Evolutionary conservation across 441 rosid genomes (phyloP).

Genomic region (Corymbia citriodora): DNA sequence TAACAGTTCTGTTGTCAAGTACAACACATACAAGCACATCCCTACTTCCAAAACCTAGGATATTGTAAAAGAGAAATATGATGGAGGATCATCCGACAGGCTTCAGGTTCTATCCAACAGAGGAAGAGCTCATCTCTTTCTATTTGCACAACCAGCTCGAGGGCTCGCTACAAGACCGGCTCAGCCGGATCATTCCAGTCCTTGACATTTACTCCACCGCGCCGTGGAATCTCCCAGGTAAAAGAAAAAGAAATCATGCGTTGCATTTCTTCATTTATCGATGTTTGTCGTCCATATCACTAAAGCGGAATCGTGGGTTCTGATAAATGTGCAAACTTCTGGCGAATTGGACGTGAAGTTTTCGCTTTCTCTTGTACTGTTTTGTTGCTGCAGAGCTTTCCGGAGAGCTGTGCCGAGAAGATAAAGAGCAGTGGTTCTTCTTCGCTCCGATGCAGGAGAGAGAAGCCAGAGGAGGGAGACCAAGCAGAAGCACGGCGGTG

Average conservation of each 20-base stretch:
- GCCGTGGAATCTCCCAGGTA: conserved; percentile 67
- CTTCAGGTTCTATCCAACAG: neutral
- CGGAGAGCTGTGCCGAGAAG: conserved; percentile 48
- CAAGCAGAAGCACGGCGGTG: conserved; percentile 48
- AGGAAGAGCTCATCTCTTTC: conserved; percentile 53
- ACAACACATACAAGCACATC: neutral
- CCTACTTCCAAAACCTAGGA: neutral
- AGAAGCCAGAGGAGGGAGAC: conserved; percentile 72
- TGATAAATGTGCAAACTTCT: neutral
- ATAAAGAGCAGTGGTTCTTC: conserved; percentile 87
- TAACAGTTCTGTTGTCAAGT: neutral
- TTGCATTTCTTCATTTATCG: neutral
- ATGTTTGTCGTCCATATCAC: neutral
- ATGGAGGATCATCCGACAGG: neutral
- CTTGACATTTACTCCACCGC: conserved; percentile 42
- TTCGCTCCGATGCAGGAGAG: conserved; percentile 66
- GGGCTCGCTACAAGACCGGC: conserved; percentile 32
- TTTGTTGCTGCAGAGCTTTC: conserved; percentile 26
- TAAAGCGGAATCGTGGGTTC: neutral
- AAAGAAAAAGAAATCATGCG: neutral
- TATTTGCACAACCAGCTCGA: conserved; percentile 61
- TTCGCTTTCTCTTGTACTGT: neutral
- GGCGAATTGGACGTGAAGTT: neutral
- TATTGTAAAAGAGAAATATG: neutral
- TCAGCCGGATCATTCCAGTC: conserved; percentile 49